Base-by-base conservation (phyloP, 2,329 filamentous ascomycete genomes). In the Rachicladosporium sp. region DNA sequence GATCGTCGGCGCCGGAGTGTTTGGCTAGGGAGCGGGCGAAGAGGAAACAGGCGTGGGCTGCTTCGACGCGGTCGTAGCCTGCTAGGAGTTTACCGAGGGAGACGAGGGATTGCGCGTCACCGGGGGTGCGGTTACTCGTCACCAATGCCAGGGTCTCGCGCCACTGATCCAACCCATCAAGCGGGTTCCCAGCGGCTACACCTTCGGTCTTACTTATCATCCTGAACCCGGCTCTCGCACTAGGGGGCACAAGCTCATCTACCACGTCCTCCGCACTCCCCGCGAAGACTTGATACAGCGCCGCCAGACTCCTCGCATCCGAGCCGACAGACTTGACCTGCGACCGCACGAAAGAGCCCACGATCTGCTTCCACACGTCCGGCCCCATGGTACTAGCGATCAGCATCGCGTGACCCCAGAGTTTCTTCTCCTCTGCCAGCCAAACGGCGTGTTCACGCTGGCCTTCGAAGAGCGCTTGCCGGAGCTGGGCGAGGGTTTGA, bases 371-470 rank as follows among this genome's bases (percentile, higher is more conserved):
- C 74, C 93, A 96, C 2, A 93, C 69, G 4, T 71, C 66, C 33
- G 68, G 70, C 13, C 85, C 82, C 35, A 83, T 69, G 1, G 85
- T 91, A 5, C 63, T 93, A 59, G 91, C 82, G 29, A 98, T 80
- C 12, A 98, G 70, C 73, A 98, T 82, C 3, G 91, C 93, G 59
- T 98, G 93, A 2, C 86, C 91, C 93, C 93, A 98, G 2, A 98
- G 68, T 36, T 88, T 78, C 59, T 88, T 87, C 59, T 98, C 91
- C 27, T 87, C 89, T 4, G 91, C 88, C 47, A 82, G 72, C 89
- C 89, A 96, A 0, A 93, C 83, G 4, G 91, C 91, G 50, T 88
- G 85, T 54, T 95, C 87, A 13, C 87, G 76, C 35, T 96, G 80
- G 7, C 93, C 91, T 40, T 75, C 68, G 6, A 93, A 69, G 4